Percentiles rank a stretch among this genome's conserved stretches.
Conservation (phyloP, 371 early-diverging fungal species). For the Mortierella sp. region DNA sequence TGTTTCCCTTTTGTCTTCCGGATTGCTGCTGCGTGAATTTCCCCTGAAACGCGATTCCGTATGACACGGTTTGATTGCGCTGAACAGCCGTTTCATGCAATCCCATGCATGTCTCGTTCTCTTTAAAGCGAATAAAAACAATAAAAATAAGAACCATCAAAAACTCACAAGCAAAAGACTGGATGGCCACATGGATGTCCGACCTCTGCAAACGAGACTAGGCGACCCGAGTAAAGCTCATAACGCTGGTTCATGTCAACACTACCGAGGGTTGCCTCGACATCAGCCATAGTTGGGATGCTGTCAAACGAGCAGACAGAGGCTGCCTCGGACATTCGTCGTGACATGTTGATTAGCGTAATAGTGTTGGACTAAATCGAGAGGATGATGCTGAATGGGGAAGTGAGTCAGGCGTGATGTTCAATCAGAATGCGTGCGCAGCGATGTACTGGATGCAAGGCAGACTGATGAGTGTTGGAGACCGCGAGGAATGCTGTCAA, state of each 20-base stretch:
- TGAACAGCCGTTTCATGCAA: too few relatives aligned
- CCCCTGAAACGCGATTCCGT: too few relatives aligned
- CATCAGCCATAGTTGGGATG: conserved; percentile 48
- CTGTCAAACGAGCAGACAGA: conserved; percentile 41
- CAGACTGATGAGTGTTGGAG: too few relatives aligned
- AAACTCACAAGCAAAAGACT: conserved; percentile 47
- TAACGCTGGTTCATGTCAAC: conserved; percentile 52
- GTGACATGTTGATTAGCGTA: conserved; percentile 16
- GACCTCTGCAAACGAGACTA: conserved; percentile 42
- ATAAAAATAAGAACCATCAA: too few relatives aligned
- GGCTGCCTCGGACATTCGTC: conserved; percentile 47
- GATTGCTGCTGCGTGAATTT: too few relatives aligned
- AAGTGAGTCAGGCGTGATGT: neutral
- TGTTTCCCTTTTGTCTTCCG: too few relatives aligned
- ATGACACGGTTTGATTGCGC: too few relatives aligned
- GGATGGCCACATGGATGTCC: conserved; percentile 48
- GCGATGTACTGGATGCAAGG: too few relatives aligned
- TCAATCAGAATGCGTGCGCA: neutral
- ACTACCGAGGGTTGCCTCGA: conserved; percentile 41
- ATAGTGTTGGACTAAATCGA: neutral
- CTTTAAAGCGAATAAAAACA: too few relatives aligned
- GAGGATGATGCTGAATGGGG: neutral
- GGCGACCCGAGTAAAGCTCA: conserved; percentile 38
- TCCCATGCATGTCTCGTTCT: too few relatives aligned
- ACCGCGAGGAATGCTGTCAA: too few relatives aligned